Evolutionary conservation across 371 early-diverging fungal species (phyloP), one percentile per base, ranked within the genome.

Genomic region (Syncephalis fuscata): DNA sequence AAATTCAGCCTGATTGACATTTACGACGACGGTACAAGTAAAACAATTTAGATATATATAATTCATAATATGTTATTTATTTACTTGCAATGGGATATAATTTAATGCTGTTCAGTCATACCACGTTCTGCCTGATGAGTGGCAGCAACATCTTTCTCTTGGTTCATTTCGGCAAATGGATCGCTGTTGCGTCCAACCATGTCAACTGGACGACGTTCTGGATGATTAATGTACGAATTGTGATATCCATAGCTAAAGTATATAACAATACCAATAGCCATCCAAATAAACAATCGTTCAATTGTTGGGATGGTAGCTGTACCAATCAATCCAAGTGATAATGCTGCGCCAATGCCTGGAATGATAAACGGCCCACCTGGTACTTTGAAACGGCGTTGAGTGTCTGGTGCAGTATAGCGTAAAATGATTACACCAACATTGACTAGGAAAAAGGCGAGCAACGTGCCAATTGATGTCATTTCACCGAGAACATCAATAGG

Each of bases 391-490:
- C 73, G 69, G n/a, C 91, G 71, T 21, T 69, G 72, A 1, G 72
- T 68, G 19, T 86, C 73, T 10, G 88, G 84, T 23, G 80, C 71
- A 21, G 72, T 79, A 49, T 68, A 69, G 9, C 89, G 76, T 66
- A 89, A 66, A 22, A 90, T 72, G 40, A 78, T 66, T 2, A 82
- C 78, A 44, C 82, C 82, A 26, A 74, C 54, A 50, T 83, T 82
- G 23, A 89, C 90, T 21, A 89, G 62, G 52, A 85, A 78, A 70
- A 88, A 88, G 0, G 86, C 82, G 51, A 88, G 66, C 25, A 92
- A 62, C 0, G 92, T 89, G 14, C 90, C 89, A 26, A 86, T 71
- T 0, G 84, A 82, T 2, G 88, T 84, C 69, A 92, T 71, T 50
- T 88, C 83, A 47, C 82, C 84, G 3, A 90, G 62, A 14, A 88